phyloP scores from a whole-genome alignment of 2,329 filamentous ascomycete species.

The Aspergillus sp. region DNA sequence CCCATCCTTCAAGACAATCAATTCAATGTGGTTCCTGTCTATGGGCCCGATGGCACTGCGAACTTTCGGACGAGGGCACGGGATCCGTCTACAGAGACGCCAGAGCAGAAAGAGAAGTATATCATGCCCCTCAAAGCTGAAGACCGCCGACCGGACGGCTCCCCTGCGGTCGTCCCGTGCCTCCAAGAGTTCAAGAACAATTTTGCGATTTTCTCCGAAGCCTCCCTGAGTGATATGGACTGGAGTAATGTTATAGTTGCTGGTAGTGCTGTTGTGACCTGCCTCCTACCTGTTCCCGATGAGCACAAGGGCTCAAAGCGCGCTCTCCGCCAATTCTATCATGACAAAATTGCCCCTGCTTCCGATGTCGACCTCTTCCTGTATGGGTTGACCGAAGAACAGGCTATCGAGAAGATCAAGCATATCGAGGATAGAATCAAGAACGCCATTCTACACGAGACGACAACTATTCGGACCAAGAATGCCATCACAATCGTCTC shows the following conservation, averaged over 20 bases:
- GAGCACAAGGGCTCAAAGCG: conserved; percentile 63
- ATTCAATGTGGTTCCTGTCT: conserved; percentile 37
- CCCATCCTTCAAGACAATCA: conserved; percentile 27
- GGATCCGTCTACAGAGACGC: conserved; percentile 28
- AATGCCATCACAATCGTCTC: conserved; percentile 83
- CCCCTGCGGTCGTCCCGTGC: conserved; percentile 65
- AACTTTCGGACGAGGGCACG: conserved; percentile 32
- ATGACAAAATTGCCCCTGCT: conserved; percentile 75
- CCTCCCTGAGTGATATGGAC: conserved; percentile 70
- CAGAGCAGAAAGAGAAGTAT: conserved; percentile 32
- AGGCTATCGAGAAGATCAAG: conserved; percentile 80
- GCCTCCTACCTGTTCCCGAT: conserved; percentile 68
- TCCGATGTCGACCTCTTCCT: conserved; percentile 87
- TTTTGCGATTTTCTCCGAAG: conserved; percentile 80
- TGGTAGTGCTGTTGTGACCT: conserved; percentile 78
- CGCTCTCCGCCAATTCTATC: conserved; percentile 68
- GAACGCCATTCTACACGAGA: conserved; percentile 77
- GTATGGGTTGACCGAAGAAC: conserved; percentile 73
- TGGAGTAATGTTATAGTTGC: conserved; percentile 82
- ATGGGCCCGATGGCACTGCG: conserved; percentile 20
- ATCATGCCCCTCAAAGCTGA: conserved; percentile 38
- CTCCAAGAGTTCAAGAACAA: conserved; percentile 73
- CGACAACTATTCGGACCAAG: conserved; percentile 80
- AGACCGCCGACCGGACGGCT: conserved; percentile 61
- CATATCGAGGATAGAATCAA: conserved; percentile 73